These are phyloP conservation scores for Grosmannia serpens DNA, from an alignment of 2,329 filamentous ascomycete genomes.

Conservation along the genomic window DNA sequence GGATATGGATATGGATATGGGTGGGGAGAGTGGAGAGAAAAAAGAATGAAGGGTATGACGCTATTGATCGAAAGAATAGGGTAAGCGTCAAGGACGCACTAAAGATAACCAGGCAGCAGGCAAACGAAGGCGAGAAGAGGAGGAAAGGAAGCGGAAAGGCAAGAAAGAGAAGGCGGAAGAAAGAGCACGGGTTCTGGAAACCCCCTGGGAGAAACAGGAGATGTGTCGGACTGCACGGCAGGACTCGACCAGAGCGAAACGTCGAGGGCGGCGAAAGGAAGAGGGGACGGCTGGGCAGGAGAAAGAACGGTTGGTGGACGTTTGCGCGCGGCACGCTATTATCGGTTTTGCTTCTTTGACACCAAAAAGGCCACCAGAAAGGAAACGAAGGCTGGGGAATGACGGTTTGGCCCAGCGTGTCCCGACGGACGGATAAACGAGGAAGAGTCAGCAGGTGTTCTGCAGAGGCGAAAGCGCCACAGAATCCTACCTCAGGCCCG, in stretches of 20 bases:
- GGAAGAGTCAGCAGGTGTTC: neutral
- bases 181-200: neutral
- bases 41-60: neutral
- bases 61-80: neutral
- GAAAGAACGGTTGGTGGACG: neutral
- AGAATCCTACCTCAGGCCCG: neutral
- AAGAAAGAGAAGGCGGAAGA: neutral
- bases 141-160: neutral
- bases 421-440: neutral
- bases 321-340: neutral
- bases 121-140: neutral
- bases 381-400: constrained; percentile 11
- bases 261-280: neutral
- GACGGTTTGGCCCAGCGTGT: constrained; percentile 1
- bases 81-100: neutral
- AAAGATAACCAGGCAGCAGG: neutral
- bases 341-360: neutral
- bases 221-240: neutral
- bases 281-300: neutral
- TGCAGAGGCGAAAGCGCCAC: neutral
- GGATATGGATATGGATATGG: neutral
- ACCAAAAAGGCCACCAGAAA: constrained; percentile 7
- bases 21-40: neutral
- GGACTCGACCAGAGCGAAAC: neutral
- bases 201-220: neutral